These are phyloP conservation scores for Asparagopsis taxiformis DNA, from an alignment of 31 red algal genomes.

Conservation along the genomic window DNA sequence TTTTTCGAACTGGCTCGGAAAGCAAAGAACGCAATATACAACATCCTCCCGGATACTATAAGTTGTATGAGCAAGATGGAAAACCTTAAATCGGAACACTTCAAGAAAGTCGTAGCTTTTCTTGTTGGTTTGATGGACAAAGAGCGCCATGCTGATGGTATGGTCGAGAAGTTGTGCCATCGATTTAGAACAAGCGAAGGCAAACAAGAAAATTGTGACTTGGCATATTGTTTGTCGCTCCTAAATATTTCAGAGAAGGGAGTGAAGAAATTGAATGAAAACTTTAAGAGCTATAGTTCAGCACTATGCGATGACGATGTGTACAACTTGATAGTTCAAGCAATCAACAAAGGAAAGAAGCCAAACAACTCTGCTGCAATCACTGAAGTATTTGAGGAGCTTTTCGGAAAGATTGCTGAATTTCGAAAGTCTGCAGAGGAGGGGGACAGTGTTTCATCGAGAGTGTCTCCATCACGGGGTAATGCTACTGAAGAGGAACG, in stretches of 20 bases:
- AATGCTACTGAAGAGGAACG: no score
- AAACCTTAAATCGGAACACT: slow-evolving; percentile 44
- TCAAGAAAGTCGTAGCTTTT: slow-evolving; percentile 75
- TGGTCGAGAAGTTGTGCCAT: slow-evolving; percentile 91
- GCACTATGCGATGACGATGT: slow-evolving; percentile 49
- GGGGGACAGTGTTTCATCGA: neutral
- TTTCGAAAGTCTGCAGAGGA: slow-evolving; percentile 23
- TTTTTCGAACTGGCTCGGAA: slow-evolving; percentile 85
- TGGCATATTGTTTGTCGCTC: slow-evolving; percentile 70
- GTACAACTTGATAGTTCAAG: slow-evolving; percentile 26
- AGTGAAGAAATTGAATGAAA: slow-evolving; percentile 55
- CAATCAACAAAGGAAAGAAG: slow-evolving; percentile 55
- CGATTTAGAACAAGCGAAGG: slow-evolving; percentile 71
- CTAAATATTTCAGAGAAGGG: slow-evolving; percentile 56
- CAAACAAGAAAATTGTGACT: slow-evolving; percentile 36
- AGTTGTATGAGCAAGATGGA: slow-evolving; percentile 70
- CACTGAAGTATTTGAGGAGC: slow-evolving; percentile 29
- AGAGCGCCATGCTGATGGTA: slow-evolving; percentile 70
- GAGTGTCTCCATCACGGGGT: neutral
- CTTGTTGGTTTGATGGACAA: slow-evolving; percentile 84
- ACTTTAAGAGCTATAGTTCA: slow-evolving; percentile 42
- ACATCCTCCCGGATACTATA: slow-evolving; percentile 88
- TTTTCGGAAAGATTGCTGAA: slow-evolving; percentile 23
- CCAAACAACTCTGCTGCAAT: neutral
- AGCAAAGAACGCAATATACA: slow-evolving; percentile 70